Base-by-base conservation (phyloP, 352 stramenopile species). In the Phytopythium montanum region DNA sequence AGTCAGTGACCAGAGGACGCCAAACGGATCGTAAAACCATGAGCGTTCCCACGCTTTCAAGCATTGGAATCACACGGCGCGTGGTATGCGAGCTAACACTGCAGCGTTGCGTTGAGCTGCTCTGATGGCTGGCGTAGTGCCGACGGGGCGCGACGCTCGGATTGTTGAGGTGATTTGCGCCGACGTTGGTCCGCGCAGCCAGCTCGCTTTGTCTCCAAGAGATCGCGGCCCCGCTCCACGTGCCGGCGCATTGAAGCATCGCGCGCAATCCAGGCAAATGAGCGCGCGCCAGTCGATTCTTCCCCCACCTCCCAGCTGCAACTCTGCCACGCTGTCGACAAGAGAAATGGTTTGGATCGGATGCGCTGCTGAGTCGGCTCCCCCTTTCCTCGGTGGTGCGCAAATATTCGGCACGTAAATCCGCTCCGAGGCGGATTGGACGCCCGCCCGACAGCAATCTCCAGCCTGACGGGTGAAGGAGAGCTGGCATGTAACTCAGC, bases 161-260 rank as follows among this genome's bases (percentile, higher is more conserved):
- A 23, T 7, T 7, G 39, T 13, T n/a, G 39, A 45, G 19, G 14
- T 45, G 39, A 45, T 45, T 45, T 23, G 14, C 12, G 23, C 23
- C 23, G 21, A 4, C 6, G 8, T 19, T 6, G 1, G 3, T 12
- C 2, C 23, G 23, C 45, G 45, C 7, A 52, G 45, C 45, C 45
- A 52, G 19, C 45, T 52, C 23, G 23, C 45, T 54, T 26, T 39
- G 46, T 2, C 14, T 28, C 46, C 46, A 54, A 54, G 46, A 39
- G 46, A 54, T 54, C 12, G 19, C 39, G 14, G 19, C 14, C 2
- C 39, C 1, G 3, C 14, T 3, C 12, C 19, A 16, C 41, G 19
- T 21, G 41, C 19, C 7, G 41, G 19, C 26, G 41, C 8, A 21
- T 48, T 48, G 41, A 48, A 48, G 41, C 41, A 29, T 19, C 41